Conservation (phyloP, 2,329 filamentous ascomycete genomes). For the Ceratocystis destructans region DNA sequence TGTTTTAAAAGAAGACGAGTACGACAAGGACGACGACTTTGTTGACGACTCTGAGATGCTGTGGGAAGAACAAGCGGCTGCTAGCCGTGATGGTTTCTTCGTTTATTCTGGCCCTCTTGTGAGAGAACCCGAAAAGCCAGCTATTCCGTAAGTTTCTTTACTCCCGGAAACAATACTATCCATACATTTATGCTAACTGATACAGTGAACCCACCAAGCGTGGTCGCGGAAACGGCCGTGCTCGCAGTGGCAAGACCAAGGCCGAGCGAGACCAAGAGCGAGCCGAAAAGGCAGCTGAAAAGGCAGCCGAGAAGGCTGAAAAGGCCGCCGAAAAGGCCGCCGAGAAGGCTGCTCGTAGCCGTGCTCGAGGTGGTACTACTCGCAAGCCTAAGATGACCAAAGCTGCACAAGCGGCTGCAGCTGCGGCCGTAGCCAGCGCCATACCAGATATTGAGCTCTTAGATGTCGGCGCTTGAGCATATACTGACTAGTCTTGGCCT, state of each 20-base stretch:
- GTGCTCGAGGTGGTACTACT: slow-evolving; percentile 12
- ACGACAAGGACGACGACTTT: slow-evolving; percentile 71
- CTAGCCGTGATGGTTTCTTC: slow-evolving; percentile 92
- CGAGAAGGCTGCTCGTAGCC: slow-evolving; percentile 13
- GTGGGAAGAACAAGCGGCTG: slow-evolving; percentile 91
- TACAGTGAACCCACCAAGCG: slow-evolving; percentile 56
- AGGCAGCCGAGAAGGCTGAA: slow-evolving; percentile 17
- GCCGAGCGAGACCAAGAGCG: slow-evolving; percentile 17
- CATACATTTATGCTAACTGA: slow-evolving; percentile 26
- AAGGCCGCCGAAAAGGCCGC: slow-evolving; percentile 18
- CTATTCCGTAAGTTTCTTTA: slow-evolving; percentile 34
- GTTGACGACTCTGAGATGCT: slow-evolving; percentile 87
- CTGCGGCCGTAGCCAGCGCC: slow-evolving; percentile 10
- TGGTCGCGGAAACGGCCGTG: slow-evolving; percentile 35
- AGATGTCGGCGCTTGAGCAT: slow-evolving; percentile 18
- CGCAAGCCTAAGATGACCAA: slow-evolving; percentile 18
- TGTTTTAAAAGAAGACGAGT: slow-evolving; percentile 67
- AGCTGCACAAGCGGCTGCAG: slow-evolving; percentile 13
- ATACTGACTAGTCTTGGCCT: not conserved
- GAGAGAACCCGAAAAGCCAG: slow-evolving; percentile 67
- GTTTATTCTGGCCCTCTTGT: slow-evolving; percentile 90
- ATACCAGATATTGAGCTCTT: slow-evolving; percentile 18
- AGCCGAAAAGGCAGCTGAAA: slow-evolving; percentile 18
- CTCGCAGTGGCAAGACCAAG: slow-evolving; percentile 18
- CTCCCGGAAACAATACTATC: not conserved